phyloP scores from a whole-genome alignment of 2,329 filamentous ascomycete species.

The Zalaria obscura region DNA sequence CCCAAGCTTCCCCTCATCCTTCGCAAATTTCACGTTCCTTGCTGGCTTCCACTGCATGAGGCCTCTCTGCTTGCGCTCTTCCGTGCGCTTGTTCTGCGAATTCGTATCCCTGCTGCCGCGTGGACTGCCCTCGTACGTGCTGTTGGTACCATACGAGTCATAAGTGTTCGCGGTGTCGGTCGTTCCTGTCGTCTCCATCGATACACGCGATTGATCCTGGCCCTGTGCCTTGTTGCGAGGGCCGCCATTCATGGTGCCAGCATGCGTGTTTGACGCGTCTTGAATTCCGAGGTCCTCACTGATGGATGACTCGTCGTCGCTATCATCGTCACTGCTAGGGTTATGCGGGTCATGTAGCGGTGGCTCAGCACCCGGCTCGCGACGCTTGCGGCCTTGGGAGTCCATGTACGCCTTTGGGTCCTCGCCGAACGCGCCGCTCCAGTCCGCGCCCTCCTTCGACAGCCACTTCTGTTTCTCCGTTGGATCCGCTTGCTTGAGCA shows the following conservation, averaged over 20 bases:
- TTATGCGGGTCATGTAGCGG: slow-evolving; percentile 38
- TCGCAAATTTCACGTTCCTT: slow-evolving; percentile 73
- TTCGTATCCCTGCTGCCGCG: slow-evolving; percentile 44
- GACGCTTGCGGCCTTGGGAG: slow-evolving; percentile 34
- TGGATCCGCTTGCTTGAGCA: slow-evolving; percentile 57
- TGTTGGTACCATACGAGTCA: slow-evolving; percentile 9
- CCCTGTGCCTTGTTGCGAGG: slow-evolving; percentile 19
- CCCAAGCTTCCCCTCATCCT: slow-evolving; percentile 72
- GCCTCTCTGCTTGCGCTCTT: slow-evolving; percentile 76
- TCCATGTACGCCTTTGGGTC: slow-evolving; percentile 52
- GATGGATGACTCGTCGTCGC: slow-evolving; percentile 21
- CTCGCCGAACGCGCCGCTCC: slow-evolving; percentile 72
- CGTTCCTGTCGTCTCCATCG: slow-evolving; percentile 18
- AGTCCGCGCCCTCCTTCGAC: slow-evolving; percentile 65
- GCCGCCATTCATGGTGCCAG: slow-evolving; percentile 11
- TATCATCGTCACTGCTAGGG: slow-evolving; percentile 26
- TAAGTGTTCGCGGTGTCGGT: slow-evolving; percentile 13
- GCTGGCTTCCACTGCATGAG: slow-evolving; percentile 93
- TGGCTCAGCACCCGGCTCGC: slow-evolving; percentile 40
- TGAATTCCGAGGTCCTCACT: slow-evolving; percentile 43
- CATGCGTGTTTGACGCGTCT: slow-evolving; percentile 30
- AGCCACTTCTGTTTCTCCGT: slow-evolving; percentile 69
- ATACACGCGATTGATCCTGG: slow-evolving; percentile 18
- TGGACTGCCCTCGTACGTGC: slow-evolving; percentile 1
- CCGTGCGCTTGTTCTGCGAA: slow-evolving; percentile 49